Evolutionary conservation across 768 basidiomycete genomes (phyloP).

Genomic region (Amanita polypyramis): DNA sequence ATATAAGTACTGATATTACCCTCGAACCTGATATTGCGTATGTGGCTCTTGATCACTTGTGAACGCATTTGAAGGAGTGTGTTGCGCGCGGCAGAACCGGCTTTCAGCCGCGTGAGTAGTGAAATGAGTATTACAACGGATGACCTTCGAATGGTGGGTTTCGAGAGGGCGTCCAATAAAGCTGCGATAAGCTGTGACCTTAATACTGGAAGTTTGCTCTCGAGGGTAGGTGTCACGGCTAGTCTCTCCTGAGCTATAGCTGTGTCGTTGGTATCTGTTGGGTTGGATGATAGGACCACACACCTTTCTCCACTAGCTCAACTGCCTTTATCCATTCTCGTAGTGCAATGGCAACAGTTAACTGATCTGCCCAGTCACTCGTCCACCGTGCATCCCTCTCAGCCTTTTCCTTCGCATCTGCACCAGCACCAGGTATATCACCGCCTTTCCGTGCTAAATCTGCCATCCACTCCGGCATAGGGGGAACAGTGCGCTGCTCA

Average conservation of each 20-base stretch:
- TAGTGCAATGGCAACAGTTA: conserved; percentile 85
- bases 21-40: conserved; percentile 85
- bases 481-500: conserved; percentile 29
- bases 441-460: conserved; percentile 54
- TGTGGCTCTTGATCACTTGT: conserved; percentile 60
- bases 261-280: background rate
- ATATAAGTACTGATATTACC: conserved; percentile 82
- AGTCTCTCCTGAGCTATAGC: conserved; percentile 51
- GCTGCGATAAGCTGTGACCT: conserved; percentile 59
- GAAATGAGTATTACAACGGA: conserved; percentile 60
- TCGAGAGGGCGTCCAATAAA: conserved; percentile 63
- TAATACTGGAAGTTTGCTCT: conserved; percentile 52
- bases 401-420: conserved; percentile 57
- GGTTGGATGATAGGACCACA: conserved; percentile 4
- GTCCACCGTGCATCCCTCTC: conserved; percentile 83
- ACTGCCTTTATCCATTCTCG: conserved; percentile 85
- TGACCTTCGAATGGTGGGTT: conserved; percentile 69
- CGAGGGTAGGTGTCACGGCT: conserved; percentile 39
- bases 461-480: conserved; percentile 69
- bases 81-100: conserved; percentile 67
- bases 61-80: conserved; percentile 76
- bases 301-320: conserved; percentile 76
- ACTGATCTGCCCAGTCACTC: conserved; percentile 83
- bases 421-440: conserved; percentile 30
- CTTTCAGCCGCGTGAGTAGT: conserved; percentile 64